Evolutionary conservation across 2,329 filamentous ascomycete species (phyloP).

Genomic region (Colletotrichum scovillei): DNA sequence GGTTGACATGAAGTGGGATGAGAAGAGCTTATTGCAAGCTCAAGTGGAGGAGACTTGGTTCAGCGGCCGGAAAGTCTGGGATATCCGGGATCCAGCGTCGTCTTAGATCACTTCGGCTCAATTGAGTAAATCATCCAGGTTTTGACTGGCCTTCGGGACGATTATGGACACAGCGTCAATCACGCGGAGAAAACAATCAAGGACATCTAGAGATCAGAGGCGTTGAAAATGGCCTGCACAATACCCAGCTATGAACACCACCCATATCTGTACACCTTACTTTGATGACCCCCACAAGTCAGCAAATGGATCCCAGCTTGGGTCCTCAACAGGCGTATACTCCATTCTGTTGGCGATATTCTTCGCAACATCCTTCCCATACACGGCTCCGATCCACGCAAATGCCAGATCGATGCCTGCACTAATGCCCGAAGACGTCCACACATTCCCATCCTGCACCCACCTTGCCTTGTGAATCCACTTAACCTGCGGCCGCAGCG

Average conservation of each 20-base stretch:
- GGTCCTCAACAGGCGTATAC: slow-evolving; percentile 66
- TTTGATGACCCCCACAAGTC: slow-evolving; percentile 9
- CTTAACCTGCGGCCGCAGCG: slow-evolving; percentile 53
- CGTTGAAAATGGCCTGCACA: background rate
- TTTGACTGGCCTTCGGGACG: too few relatives aligned
- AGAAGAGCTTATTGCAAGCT: slow-evolving; percentile 57
- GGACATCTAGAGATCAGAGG: background rate
- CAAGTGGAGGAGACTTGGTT: slow-evolving; percentile 65
- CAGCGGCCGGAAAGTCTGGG: slow-evolving; percentile 55
- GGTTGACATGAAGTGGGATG: slow-evolving; percentile 62
- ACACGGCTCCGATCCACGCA: slow-evolving; percentile 66
- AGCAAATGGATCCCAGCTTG: slow-evolving; percentile 66
- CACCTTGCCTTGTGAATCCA: slow-evolving; percentile 68
- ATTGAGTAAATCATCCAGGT: too few relatives aligned
- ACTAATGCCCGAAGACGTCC: slow-evolving; percentile 67
- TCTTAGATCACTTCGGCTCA: too few relatives aligned
- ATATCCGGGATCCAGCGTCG: background rate
- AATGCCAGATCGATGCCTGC: slow-evolving; percentile 72
- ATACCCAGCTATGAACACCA: background rate
- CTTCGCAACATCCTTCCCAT: slow-evolving; percentile 62
- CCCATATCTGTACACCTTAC: background rate
- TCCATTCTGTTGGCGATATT: slow-evolving; percentile 64
- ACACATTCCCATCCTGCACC: slow-evolving; percentile 67
- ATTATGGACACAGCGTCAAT: too few relatives aligned
- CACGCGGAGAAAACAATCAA: background rate